Evolutionary conservation across 345 rosid species (phyloP).

Genomic region (Camelina sativa): DNA sequence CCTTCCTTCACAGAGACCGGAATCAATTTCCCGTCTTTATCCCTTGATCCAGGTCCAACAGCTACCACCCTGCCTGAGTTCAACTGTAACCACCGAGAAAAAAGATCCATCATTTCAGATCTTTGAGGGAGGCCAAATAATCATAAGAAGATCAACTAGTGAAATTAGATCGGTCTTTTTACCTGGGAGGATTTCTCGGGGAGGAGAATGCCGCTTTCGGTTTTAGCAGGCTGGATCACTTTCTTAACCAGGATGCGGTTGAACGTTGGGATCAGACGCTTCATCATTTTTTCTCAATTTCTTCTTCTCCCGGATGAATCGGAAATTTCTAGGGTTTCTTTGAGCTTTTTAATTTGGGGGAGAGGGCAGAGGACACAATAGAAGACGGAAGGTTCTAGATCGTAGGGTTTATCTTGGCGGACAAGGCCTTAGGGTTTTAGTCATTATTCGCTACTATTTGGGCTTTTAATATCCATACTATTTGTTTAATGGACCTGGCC

Average conservation of each 20-base stretch:
- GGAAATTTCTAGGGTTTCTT: constrained; percentile 22
- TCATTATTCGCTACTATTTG: background rate
- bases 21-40: constrained; percentile 62
- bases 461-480: constrained; percentile 3
- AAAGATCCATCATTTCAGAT: background rate
- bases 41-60: constrained; percentile 73
- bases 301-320: background rate
- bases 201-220: constrained; percentile 76
- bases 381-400: constrained; percentile 38
- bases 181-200: constrained; percentile 78
- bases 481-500: background rate
- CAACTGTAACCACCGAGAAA: constrained; percentile 50
- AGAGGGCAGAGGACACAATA: background rate
- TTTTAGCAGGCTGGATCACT: constrained; percentile 79
- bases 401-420: constrained; percentile 30
- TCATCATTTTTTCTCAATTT: constrained; percentile 56
- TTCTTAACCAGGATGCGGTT: constrained; percentile 80
- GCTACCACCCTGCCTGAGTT: constrained; percentile 83
- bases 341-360: constrained; percentile 10
- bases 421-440: constrained; percentile 33
- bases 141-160: background rate
- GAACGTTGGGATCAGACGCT: constrained; percentile 73
- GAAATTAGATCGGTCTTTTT: background rate
- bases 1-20: constrained; percentile 81
- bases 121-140: background rate